Base-by-base conservation (phyloP, 2,329 filamentous ascomycete genomes). In the Arachnomyces sp. region DNA sequence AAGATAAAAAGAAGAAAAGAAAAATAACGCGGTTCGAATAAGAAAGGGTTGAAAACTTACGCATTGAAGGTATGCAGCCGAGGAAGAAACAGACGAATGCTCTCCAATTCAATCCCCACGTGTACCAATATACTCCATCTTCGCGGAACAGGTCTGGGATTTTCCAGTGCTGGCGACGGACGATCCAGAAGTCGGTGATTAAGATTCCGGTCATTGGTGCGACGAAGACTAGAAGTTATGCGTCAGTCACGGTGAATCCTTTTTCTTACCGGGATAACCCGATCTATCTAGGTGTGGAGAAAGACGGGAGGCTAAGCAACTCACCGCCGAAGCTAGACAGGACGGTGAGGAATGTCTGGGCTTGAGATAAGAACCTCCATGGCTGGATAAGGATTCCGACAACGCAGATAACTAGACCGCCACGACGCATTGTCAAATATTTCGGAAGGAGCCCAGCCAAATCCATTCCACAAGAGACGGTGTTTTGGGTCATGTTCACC, bases 361-460 rank as follows among this genome's bases (percentile, higher is more conserved):
- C 47, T n/a, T 62, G 51, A 68, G 60, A 53, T 67, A 71, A 2
- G 58, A 64, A 25, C 57, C 55, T n/a, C 71, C 67, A 7, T 52
- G 58, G 31, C 60, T 64, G n/a, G 29, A 67, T 61, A 0, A 61
- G 60, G 28, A 71, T 66, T 9, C 61, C 64, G 5, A 74, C 55
- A 3, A 72, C 46, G 0, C 67, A 60, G 3, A 64, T 68, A 31
- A 78, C 56, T 43, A 72, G 71, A 2, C 66, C 65, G 1, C 75
- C 76, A 2, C 75, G 67, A 3, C 73, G 60, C 42, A 78, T 77
- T 52, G 75, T 76, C 55, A 79, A 68, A 45, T 69, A 77, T 31
- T 61, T 63, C 0, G 74, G 73, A 42, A 68, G 69, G 0, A 77
- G 54, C 1, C 67, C 71, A 0, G 74, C 67, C 36, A 78, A 57